Base-by-base conservation (phyloP, 495 filamentous ascomycete genomes). In the Alectoria sarmentosa region DNA sequence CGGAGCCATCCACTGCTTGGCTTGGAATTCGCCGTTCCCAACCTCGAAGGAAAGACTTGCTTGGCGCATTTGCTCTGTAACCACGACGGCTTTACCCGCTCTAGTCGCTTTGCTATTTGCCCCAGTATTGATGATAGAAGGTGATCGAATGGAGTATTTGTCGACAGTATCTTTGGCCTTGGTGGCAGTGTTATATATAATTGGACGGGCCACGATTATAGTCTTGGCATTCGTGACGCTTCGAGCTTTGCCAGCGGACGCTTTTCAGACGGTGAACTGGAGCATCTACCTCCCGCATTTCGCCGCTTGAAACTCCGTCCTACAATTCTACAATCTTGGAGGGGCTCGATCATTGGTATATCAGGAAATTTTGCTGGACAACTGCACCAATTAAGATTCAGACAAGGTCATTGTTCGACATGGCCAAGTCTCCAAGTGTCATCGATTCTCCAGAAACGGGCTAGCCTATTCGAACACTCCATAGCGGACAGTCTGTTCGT, bases 1-100 rank as follows among this genome's bases (percentile, higher is more conserved):
- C 57, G 69, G 69, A 48, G 69, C 61, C 30, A 42, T 70, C 14
- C 66, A 70, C n/a, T 70, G 69, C 44, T n/a, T 69, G 17, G 69
- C 67, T 30, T 70, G 69, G 69, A 69, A 69, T 30, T 66, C 46
- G 36, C 36, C 34, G 3, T 70, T 70, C 42, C 67, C 67, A 0
- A 69, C 58, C 7, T 21, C 52, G 9, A 38, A 60, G 28, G 69
- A 70, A 61, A 21, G 19, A 63, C 56, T 55, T 17, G 44, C 63
- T 46, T 69, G 69, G 69, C 46, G 63, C 9, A 26, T 69, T 1
- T 66, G 60, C 46, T 38, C 67, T 26, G 67, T 41, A 3, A 57
- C 54, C 13, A 66, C 64, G 32, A 66, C 60, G 8, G 44, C 39
- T 39, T 28, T 69, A 6, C 67, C 67, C 7, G 4, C 49, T 28